phyloP scores from a whole-genome alignment of 495 filamentous ascomycete species.

The Tuber microsphaerosporum region DNA sequence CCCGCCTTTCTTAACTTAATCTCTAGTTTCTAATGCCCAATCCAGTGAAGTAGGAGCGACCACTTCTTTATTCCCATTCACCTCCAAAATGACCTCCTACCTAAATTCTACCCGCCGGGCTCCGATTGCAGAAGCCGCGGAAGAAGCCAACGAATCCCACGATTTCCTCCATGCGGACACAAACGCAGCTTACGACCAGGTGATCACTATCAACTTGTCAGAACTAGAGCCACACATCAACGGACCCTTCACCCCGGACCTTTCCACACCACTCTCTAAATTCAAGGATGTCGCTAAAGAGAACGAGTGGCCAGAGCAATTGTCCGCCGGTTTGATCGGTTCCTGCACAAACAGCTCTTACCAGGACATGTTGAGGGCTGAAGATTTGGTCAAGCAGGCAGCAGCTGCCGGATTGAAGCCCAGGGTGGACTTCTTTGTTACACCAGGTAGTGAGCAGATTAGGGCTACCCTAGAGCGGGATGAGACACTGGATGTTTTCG shows the following conservation, averaged over 20 bases:
- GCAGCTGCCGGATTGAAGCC: slow-evolving; percentile 78
- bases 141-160: slow-evolving; percentile 48
- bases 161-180: slow-evolving; percentile 66
- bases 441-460: slow-evolving; percentile 93
- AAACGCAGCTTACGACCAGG: slow-evolving; percentile 77
- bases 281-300: slow-evolving; percentile 76
- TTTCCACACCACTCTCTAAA: slow-evolving; percentile 81
- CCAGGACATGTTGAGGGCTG: slow-evolving; percentile 92
- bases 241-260: slow-evolving; percentile 90
- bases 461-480: slow-evolving; percentile 85
- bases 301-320: slow-evolving; percentile 81
- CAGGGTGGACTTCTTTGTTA: slow-evolving; percentile 86
- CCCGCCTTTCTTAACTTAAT: not conserved
- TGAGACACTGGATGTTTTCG: slow-evolving; percentile 75
- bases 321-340: slow-evolving; percentile 88
- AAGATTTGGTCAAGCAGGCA: slow-evolving; percentile 85
- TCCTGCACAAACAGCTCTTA: slow-evolving; percentile 99
- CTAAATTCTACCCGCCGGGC: slow-evolving; percentile 73
- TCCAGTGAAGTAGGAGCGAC: slow-evolving; percentile 82
- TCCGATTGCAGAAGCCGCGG: slow-evolving; percentile 59
- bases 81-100: slow-evolving; percentile 63
- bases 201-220: slow-evolving; percentile 87
- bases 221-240: slow-evolving; percentile 94
- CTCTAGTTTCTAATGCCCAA: slow-evolving; percentile 40
- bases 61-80: slow-evolving; percentile 87